Conservation (phyloP, 106 monocot genomes). For the Dendrobium nobile region DNA sequence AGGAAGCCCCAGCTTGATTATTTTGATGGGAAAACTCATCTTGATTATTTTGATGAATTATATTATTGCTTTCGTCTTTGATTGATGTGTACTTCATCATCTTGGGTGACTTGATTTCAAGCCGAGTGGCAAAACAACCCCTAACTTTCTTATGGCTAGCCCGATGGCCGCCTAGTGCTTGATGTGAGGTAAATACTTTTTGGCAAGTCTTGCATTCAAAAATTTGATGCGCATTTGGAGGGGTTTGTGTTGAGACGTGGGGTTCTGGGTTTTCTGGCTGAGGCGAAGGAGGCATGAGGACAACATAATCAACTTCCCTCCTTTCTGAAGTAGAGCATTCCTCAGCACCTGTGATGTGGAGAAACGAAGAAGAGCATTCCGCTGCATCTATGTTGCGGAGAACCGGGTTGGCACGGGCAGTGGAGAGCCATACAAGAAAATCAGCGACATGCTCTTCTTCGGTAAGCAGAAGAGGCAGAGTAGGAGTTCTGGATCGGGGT, state of each 20-base stretch:
- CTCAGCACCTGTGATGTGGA: too few species aligned
- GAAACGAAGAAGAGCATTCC: slow-evolving; percentile 49
- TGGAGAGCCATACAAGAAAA: slow-evolving; percentile 62
- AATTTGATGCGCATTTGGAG: not conserved
- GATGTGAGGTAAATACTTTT: slow-evolving; percentile 58
- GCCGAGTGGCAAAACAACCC: slow-evolving; percentile 59
- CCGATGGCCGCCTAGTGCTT: slow-evolving; percentile 71
- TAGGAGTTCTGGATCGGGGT: not conserved
- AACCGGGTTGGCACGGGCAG: slow-evolving; percentile 13
- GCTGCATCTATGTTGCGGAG: slow-evolving; percentile 22
- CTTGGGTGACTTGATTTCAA: slow-evolving; percentile 10
- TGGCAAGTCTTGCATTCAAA: slow-evolving; percentile 61
- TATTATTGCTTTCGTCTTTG: not conserved
- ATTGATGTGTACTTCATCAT: not conserved
- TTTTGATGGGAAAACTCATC: not conserved
- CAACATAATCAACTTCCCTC: slow-evolving; percentile 30
- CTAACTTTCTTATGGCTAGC: slow-evolving; percentile 83
- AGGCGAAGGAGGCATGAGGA: not conserved
- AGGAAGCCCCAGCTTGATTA: not conserved
- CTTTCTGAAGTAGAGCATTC: not conserved
- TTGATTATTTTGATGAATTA: not conserved
- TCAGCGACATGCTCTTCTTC: slow-evolving; percentile 79
- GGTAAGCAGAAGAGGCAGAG: not conserved
- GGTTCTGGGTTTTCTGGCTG: too few species aligned
- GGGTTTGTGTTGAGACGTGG: not conserved